Percentiles rank a stretch among this genome's conserved stretches.
phyloP scores from a whole-genome alignment of 1,284 basidiomycete genomes.

The Sporisorium scitamineum region DNA sequence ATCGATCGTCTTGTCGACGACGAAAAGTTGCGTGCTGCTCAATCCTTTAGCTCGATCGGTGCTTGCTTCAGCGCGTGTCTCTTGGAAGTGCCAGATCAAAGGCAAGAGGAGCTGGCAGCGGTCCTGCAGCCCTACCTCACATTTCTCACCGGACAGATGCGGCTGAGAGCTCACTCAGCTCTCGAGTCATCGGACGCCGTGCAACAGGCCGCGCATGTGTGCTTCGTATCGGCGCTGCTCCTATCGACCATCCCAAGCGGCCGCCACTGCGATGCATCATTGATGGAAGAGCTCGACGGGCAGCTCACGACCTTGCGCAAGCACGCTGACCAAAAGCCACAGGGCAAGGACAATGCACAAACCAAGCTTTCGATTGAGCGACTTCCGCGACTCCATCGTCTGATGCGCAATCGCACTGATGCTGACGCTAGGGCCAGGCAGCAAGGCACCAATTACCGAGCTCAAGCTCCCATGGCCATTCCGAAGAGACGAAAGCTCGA shows the following conservation, averaged over 20 bases:
- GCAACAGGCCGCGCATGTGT: not conserved
- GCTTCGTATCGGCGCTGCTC: slow-evolving; percentile 19
- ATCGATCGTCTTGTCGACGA: slow-evolving; percentile 11
- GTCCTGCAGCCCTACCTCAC: slow-evolving; percentile 24
- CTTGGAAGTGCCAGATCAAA: not conserved
- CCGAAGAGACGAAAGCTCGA: slow-evolving; percentile 26
- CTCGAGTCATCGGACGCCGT: not conserved
- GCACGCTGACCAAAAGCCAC: not conserved
- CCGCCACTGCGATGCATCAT: slow-evolving; percentile 7
- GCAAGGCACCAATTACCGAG: not conserved
- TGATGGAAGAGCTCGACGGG: slow-evolving; percentile 11
- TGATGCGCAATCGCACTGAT: not conserved
- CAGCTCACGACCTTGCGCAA: slow-evolving; percentile 9
- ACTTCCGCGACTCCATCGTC: slow-evolving; percentile 5
- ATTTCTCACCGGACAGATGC: slow-evolving; percentile 28
- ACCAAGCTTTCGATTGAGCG: not conserved
- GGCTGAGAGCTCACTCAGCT: not conserved
- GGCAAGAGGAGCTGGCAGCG: slow-evolving; percentile 9
- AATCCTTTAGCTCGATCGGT: slow-evolving; percentile 7
- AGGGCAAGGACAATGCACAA: not conserved
- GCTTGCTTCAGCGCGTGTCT: slow-evolving; percentile 19
- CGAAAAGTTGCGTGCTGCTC: not conserved
- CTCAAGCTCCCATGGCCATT: not conserved
- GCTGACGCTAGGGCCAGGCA: not conserved
- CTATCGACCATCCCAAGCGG: slow-evolving; percentile 8